Evolutionary conservation across 1,284 basidiomycete genomes (phyloP), one percentile per base, ranked within the genome.

Genomic region (Boletus semigastroideus): DNA sequence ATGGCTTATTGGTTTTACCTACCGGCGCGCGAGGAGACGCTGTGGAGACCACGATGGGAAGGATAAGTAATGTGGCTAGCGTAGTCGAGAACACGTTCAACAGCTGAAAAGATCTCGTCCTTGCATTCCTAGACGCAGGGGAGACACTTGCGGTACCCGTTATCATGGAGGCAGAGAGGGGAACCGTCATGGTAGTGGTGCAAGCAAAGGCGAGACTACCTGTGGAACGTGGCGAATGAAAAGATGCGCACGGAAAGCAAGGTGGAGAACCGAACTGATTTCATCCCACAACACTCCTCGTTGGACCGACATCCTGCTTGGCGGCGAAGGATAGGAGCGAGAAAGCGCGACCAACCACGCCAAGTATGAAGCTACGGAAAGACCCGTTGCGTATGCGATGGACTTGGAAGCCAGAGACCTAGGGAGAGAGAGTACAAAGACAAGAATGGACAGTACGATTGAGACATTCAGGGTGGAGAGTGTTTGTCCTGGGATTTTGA

Each of bases 121-220:
- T 74, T 12, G 76, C 72, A 44, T 75, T 72, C 66, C 81, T 82
- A 31, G 71, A 64, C 14, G 74, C 71, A 17, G 69, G 65, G 19
- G 74, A 49, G 2, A 62, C 59, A 9, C 71, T 62, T 36, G 70
- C 19, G 11, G 42, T 67, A 13, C 73, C 69, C 27, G 76, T 76
- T 52, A 77, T 76, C 41, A 87, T 64, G 4, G 84, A 79, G 38
- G 80, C 75, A 57, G 86, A 86, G 47, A 89, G 66, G 12, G 84
- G 78, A 10, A 88, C 72, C 4, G 86, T 84, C 53, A 79, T 78
- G 9, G 79, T 72, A 1, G 86, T 82, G 16, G 82, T 76, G 60
- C 87, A 88, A 13, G 82, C 73, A 60, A 89, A 88, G 7, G 81
- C 78, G 74, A 84, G 82, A 57, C 51, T 51, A 55, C 55, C 66